Conservation (phyloP, 2,329 filamentous ascomycete genomes). For the Botryotinia calthae region DNA sequence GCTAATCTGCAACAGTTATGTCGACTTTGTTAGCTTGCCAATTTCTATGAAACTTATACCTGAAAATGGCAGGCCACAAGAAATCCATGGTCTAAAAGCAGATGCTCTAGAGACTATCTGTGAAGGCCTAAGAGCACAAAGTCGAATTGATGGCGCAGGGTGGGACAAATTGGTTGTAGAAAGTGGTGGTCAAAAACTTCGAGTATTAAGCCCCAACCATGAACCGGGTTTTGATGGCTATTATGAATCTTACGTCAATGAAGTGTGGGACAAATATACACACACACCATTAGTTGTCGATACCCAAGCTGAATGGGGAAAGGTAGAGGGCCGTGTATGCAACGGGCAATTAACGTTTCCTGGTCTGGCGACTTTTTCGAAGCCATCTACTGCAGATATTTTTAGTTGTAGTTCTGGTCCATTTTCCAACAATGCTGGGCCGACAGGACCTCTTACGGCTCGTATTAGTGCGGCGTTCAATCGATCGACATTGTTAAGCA, state of each 20-base stretch:
- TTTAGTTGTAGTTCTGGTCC: conserved; percentile 64
- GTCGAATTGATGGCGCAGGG: conserved; percentile 51
- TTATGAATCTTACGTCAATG: conserved; percentile 47
- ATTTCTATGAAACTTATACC: conserved; percentile 53
- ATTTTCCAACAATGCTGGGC: conserved; percentile 44
- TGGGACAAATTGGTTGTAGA: conserved; percentile 57
- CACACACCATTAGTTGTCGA: conserved; percentile 53
- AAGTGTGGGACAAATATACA: conserved; percentile 44
- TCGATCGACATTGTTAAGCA: conserved; percentile 33
- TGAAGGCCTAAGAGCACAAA: conserved; percentile 53
- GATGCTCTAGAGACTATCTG: conserved; percentile 57
- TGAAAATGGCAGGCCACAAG: conserved; percentile 44
- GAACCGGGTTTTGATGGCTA: conserved; percentile 42
- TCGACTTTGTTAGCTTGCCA: conserved; percentile 72
- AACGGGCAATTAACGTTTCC: conserved; percentile 39
- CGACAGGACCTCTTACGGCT: conserved; percentile 27
- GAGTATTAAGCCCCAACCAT: conserved; percentile 46
- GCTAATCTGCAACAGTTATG: conserved; percentile 49
- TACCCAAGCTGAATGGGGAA: conserved; percentile 59
- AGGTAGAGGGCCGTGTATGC: conserved; percentile 50
- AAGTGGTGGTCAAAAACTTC: conserved; percentile 38
- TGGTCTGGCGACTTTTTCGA: conserved; percentile 49
- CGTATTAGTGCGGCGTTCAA: conserved; percentile 34
- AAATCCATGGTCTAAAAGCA: conserved; percentile 54
- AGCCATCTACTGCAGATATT: conserved; percentile 61